phyloP scores from a whole-genome alignment of 176 grass and related monocot species.

The Typha latifolia region DNA sequence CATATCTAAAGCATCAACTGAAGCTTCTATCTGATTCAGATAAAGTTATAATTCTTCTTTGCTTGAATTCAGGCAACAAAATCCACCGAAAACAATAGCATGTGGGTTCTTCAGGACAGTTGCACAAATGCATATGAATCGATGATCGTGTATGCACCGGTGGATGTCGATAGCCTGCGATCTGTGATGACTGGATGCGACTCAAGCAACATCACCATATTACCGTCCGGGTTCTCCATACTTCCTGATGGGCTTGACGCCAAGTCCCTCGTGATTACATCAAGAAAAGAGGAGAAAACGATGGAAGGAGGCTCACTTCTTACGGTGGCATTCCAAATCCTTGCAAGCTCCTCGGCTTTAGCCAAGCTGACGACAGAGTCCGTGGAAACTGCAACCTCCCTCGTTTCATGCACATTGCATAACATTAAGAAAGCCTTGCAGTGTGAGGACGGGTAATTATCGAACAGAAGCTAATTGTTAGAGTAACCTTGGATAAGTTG shows the following conservation, averaged over 20 bases:
- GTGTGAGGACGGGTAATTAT: conserved; percentile 29
- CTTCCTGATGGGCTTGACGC: conserved; percentile 44
- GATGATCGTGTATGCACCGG: conserved; percentile 31
- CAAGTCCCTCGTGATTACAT: conserved; percentile 48
- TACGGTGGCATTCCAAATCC: conserved; percentile 52
- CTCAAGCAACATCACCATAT: conserved; percentile 39
- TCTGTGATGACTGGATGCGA: conserved; percentile 50
- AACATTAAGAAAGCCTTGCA: conserved; percentile 53
- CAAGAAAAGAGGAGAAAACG: conserved; percentile 14
- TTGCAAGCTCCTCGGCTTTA: conserved; percentile 27
- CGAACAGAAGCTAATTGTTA: background rate
- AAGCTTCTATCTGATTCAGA: background rate
- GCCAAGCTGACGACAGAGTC: conserved; percentile 23
- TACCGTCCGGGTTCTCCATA: conserved; percentile 66
- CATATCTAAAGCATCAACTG: background rate
- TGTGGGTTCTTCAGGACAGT: conserved; percentile 61
- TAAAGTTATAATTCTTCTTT: background rate
- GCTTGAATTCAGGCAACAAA: conserved; percentile 21
- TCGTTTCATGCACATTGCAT: conserved; percentile 39
- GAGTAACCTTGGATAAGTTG: background rate
- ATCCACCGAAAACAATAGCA: conserved; percentile 27
- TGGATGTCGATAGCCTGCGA: conserved; percentile 37
- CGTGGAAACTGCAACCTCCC: conserved; percentile 21
- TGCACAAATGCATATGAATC: conserved; percentile 54
- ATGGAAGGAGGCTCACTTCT: conserved; percentile 42